phyloP scores from a whole-genome alignment of 2,329 filamentous ascomycete genomes.

The Neobulgaria alba region DNA sequence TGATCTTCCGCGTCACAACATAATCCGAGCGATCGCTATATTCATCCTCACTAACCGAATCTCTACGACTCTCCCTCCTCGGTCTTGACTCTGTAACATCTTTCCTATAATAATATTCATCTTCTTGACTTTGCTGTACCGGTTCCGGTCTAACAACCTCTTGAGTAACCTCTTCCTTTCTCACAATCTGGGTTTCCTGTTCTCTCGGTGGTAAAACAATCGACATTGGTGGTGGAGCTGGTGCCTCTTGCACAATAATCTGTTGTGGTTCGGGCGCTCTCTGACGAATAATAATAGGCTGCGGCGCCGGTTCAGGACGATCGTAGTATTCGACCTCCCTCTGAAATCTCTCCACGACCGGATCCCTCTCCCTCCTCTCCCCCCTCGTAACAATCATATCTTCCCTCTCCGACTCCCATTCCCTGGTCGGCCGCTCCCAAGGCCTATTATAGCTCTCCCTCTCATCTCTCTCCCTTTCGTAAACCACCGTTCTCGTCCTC shows the following conservation, averaged over 20 bases:
- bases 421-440: constrained; percentile 27
- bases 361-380: constrained; percentile 25
- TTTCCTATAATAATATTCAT: constrained; percentile 31
- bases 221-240: constrained; percentile 42
- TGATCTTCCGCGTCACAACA: constrained; percentile 31
- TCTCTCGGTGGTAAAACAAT: constrained; percentile 33
- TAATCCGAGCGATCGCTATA: constrained; percentile 38
- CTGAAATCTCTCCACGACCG: constrained; percentile 49
- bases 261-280: constrained; percentile 46
- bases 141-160: constrained; percentile 20
- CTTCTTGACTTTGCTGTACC: constrained; percentile 23
- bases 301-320: constrained; percentile 39
- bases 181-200: constrained; percentile 21
- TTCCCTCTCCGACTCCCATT: constrained; percentile 24
- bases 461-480: constrained; percentile 35
- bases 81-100: constrained; percentile 18
- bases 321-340: constrained; percentile 56
- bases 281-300: constrained; percentile 49
- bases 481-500: constrained; percentile 29
- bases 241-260: constrained; percentile 52
- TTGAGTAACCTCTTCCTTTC: constrained; percentile 17
- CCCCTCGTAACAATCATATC: constrained; percentile 19
- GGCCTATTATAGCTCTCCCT: constrained; percentile 26
- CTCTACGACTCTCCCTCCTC: constrained; percentile 20
- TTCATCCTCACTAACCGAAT: constrained; percentile 31